A percentile compares a stretch with the other conserved stretches of the same genome.
Evolutionary conservation across 345 rosid genomes (phyloP).

Genomic region (Sonneratia caseolaris): DNA sequence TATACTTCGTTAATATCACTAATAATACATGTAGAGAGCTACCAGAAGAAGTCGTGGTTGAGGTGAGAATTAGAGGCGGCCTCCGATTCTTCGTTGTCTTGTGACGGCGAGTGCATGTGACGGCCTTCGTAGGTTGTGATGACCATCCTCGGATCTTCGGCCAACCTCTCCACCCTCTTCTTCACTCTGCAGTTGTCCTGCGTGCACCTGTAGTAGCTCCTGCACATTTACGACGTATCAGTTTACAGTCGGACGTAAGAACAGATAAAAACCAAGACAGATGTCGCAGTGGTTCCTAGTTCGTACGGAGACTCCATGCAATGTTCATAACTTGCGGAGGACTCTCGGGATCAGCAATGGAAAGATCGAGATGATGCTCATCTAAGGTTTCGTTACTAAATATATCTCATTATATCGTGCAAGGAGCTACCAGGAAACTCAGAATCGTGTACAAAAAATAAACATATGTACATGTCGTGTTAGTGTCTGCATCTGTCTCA

Average conservation of each 20-base stretch:
- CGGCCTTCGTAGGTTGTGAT: constrained; percentile 97
- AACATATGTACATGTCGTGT: neutral
- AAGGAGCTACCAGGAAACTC: no score
- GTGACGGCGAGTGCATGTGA: constrained; percentile 81
- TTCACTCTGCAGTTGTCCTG: constrained; percentile 88
- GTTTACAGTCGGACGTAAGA: no score
- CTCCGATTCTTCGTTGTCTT: constrained; percentile 51
- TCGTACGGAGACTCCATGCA: no score
- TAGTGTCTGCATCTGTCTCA: neutral
- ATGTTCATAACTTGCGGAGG: no score
- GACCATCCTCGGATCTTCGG: constrained; percentile 98
- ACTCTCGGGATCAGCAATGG: no score
- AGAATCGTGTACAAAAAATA: neutral
- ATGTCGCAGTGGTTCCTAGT: no score
- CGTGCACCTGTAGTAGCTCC: constrained; percentile 97
- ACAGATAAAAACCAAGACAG: no score
- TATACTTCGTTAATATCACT: neutral
- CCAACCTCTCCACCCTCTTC: constrained; percentile 95
- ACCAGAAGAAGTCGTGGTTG: constrained; percentile 54
- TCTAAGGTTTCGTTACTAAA: no score
- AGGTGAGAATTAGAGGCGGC: constrained; percentile 34
- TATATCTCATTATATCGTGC: no score
- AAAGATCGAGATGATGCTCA: no score
- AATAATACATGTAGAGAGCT: constrained; percentile 6
- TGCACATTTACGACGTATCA: constrained; percentile 13